These are phyloP conservation scores for Sclerotinia subarctica DNA, from an alignment of 2,329 filamentous ascomycete species.

Conservation along the genomic window DNA sequence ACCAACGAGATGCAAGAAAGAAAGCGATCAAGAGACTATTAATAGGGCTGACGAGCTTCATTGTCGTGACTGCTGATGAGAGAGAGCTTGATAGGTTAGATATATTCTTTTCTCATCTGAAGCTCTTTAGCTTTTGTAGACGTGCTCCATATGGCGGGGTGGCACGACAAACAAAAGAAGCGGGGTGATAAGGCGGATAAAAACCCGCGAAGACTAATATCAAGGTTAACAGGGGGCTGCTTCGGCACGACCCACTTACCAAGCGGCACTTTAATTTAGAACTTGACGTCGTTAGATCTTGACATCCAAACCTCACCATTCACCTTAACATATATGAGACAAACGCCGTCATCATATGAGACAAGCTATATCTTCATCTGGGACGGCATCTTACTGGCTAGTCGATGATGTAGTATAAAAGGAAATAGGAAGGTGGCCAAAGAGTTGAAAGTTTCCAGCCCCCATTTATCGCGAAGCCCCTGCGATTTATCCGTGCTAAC, in stretches of 20 bases:
- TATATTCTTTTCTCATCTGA: not conserved
- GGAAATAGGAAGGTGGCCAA: not conserved
- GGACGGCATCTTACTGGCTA: not conserved
- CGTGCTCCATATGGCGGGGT: not conserved
- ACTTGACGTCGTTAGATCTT: not conserved
- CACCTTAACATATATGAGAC: not conserved
- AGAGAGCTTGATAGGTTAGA: not conserved
- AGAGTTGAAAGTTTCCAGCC: not conserved
- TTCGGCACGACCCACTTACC: not conserved
- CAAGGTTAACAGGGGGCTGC: not conserved
- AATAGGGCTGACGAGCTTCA: not conserved
- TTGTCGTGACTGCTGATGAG: not conserved
- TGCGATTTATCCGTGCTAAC: slow-evolving; percentile 3
- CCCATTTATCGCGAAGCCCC: not conserved
- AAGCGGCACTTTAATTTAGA: not conserved
- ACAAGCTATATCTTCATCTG: not conserved
- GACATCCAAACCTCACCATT: not conserved
- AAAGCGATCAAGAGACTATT: not conserved
- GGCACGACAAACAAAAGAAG: not conserved
- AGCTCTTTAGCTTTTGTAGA: not conserved
- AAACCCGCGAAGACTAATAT: not conserved
- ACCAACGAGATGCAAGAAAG: not conserved
- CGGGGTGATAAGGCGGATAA: not conserved
- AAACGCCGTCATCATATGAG: not conserved
- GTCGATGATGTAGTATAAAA: too few relatives aligned